Evolutionary conservation across 2,329 filamentous ascomycete species (phyloP).

Genomic region (Arthrocladium fulminans): DNA sequence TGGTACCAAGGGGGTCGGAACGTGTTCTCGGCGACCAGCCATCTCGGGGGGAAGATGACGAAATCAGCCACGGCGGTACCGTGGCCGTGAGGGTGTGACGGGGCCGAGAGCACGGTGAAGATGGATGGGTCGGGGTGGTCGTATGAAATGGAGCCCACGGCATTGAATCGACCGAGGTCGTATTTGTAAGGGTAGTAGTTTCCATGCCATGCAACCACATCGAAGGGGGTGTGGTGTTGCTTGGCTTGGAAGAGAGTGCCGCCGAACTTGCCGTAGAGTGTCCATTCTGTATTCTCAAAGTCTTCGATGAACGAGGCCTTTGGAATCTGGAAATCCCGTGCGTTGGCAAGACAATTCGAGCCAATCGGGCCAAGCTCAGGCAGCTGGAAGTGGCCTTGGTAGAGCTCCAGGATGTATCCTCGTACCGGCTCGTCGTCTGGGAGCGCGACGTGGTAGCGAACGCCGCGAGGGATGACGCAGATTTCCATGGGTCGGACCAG

Average conservation of each 20-base stretch:
- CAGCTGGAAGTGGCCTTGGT: constrained; percentile 62
- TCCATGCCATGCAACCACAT: constrained; percentile 73
- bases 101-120: constrained; percentile 58
- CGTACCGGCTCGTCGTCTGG: constrained; percentile 52
- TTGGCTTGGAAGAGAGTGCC: constrained; percentile 56
- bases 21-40: constrained; percentile 53
- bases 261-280: constrained; percentile 57
- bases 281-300: constrained; percentile 40
- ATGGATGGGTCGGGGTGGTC: constrained; percentile 74
- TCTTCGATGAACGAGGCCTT: constrained; percentile 60
- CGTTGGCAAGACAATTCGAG: constrained; percentile 64
- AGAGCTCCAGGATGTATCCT: constrained; percentile 68
- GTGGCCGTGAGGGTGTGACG: constrained; percentile 41
- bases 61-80: constrained; percentile 59
- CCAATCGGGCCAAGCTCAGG: constrained; percentile 67
- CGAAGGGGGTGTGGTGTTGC: constrained; percentile 65
- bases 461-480: constrained; percentile 62
- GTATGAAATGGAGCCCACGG: constrained; percentile 62
- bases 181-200: constrained; percentile 77
- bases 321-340: constrained; percentile 66
- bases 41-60: constrained; percentile 56
- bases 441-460: constrained; percentile 64
- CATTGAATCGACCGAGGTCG: constrained; percentile 67
- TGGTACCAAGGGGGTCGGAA: constrained; percentile 57
- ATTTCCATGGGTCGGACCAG: constrained; percentile 73